A percentile compares a stretch with the other conserved stretches of the same genome.
phyloP scores from a whole-genome alignment of 352 stramenopile genomes.

The Saprolegnia parasitica region DNA sequence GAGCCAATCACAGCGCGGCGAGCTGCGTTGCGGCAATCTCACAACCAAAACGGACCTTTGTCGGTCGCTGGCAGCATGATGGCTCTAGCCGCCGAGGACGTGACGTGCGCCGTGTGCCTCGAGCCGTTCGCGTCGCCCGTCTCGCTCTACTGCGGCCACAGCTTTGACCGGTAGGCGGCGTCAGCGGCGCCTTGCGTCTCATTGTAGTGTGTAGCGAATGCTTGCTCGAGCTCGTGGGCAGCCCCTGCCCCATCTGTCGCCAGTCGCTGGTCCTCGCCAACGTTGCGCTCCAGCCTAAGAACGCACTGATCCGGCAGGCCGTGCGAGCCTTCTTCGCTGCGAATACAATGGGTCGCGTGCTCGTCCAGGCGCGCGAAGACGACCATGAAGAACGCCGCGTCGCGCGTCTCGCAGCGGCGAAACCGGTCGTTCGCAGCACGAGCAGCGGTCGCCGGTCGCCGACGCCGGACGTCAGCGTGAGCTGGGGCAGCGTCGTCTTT shows the following conservation, averaged over 20 bases:
- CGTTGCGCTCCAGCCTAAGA: conserved; percentile 22
- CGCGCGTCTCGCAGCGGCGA: conserved; percentile 2
- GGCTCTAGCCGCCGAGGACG: background rate
- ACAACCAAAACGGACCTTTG: background rate
- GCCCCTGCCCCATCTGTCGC: conserved; percentile 21
- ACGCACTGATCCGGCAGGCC: background rate
- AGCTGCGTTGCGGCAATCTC: background rate
- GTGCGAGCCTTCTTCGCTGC: background rate
- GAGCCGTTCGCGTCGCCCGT: conserved; percentile 25
- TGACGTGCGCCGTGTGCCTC: conserved; percentile 26
- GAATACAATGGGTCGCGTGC: background rate
- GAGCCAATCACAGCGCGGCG: background rate
- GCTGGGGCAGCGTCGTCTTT: conserved; percentile 19
- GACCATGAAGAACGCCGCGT: conserved; percentile 16
- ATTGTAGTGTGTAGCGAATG: conserved; percentile 15
- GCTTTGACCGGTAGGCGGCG: conserved; percentile 19
- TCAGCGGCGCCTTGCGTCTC: background rate
- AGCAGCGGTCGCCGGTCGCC: background rate
- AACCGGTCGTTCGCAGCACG: background rate
- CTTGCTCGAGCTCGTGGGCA: conserved; percentile 10
- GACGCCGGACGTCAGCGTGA: conserved; percentile 4
- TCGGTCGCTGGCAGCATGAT: background rate
- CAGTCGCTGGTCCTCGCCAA: conserved; percentile 3
- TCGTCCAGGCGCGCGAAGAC: conserved; percentile 1
- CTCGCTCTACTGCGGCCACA: conserved; percentile 27